A percentile compares a stretch with the other conserved stretches of the same genome.
Evolutionary conservation across 208 protist genomes (phyloP).

Genomic region (Leptomonas pyrrhocoris): DNA sequence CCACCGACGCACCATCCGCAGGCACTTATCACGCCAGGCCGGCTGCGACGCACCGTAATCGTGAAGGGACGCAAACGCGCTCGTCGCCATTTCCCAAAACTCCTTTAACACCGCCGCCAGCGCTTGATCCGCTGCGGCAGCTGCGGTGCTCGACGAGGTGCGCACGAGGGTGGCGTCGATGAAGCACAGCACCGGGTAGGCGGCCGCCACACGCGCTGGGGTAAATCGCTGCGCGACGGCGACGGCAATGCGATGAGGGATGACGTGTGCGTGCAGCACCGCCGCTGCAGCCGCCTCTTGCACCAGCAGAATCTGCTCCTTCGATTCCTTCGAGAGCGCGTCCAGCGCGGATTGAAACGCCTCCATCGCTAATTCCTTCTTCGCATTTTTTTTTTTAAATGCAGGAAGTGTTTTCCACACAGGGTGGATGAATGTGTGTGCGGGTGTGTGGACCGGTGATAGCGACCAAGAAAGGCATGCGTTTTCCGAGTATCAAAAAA

Average conservation of each 20-base stretch:
- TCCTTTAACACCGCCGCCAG: slow-evolving; percentile 47
- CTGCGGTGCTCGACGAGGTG: background rate
- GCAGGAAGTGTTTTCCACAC: no score
- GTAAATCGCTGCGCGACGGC: slow-evolving; percentile 74
- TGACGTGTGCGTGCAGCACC: slow-evolving; percentile 35
- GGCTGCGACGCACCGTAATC: slow-evolving; percentile 33
- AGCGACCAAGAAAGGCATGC: no score
- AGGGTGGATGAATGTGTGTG: background rate
- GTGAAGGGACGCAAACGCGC: slow-evolving; percentile 32
- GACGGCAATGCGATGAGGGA: slow-evolving; percentile 58
- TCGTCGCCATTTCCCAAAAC: slow-evolving; percentile 53
- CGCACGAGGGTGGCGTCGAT: slow-evolving; percentile 62
- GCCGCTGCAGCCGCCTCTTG: slow-evolving; percentile 34
- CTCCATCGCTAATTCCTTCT: slow-evolving; percentile 52
- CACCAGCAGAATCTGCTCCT: slow-evolving; percentile 62
- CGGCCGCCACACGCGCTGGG: slow-evolving; percentile 35
- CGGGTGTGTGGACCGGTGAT: background rate
- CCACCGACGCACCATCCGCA: slow-evolving; percentile 67
- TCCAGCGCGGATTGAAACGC: slow-evolving; percentile 48
- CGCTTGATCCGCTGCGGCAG: slow-evolving; percentile 20
- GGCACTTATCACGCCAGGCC: slow-evolving; percentile 55
- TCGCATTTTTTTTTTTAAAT: slow-evolving; percentile 14
- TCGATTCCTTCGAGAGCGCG: slow-evolving; percentile 63
- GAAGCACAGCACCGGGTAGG: slow-evolving; percentile 77
- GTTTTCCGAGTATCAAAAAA: no score